Evolutionary conservation across 1,284 basidiomycete genomes (phyloP).

Genomic region (Sphaerobolus stellatus): DNA sequence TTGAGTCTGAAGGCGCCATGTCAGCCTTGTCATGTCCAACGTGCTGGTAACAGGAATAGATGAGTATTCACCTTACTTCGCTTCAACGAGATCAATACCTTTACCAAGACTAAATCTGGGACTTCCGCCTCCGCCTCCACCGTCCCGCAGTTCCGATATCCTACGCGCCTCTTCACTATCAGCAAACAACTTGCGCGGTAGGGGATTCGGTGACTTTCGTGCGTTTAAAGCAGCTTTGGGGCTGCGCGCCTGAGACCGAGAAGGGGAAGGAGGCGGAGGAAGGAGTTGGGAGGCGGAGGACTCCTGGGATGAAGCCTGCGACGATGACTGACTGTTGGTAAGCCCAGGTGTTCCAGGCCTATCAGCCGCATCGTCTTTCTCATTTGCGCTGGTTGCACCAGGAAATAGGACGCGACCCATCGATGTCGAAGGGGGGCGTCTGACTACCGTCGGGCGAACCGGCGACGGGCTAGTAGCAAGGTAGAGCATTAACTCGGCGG

Average conservation of each 20-base stretch:
- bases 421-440: constrained; percentile 42
- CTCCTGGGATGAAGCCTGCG: constrained; percentile 8
- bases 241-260: neutral
- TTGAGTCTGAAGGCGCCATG: no score
- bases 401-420: constrained; percentile 68
- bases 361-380: neutral
- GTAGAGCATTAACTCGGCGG: constrained; percentile 75
- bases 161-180: constrained; percentile 4
- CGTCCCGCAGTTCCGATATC: constrained; percentile 1
- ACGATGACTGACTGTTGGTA: constrained; percentile 4
- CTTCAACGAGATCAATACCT: constrained; percentile 12
- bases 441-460: constrained; percentile 44
- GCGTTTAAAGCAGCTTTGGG: neutral
- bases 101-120: constrained; percentile 7
- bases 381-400: constrained; percentile 28
- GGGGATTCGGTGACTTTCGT: neutral
- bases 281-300: neutral
- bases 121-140: neutral
- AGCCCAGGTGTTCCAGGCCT: constrained; percentile 3
- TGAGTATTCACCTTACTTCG: constrained; percentile 6
- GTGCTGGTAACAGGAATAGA: neutral
- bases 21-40: no score
- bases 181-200: constrained; percentile 8
- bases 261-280: constrained; percentile 6
- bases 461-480: constrained; percentile 80